phyloP scores from a whole-genome alignment of 1,284 basidiomycete genomes.

The Sporisorium sorghi region DNA sequence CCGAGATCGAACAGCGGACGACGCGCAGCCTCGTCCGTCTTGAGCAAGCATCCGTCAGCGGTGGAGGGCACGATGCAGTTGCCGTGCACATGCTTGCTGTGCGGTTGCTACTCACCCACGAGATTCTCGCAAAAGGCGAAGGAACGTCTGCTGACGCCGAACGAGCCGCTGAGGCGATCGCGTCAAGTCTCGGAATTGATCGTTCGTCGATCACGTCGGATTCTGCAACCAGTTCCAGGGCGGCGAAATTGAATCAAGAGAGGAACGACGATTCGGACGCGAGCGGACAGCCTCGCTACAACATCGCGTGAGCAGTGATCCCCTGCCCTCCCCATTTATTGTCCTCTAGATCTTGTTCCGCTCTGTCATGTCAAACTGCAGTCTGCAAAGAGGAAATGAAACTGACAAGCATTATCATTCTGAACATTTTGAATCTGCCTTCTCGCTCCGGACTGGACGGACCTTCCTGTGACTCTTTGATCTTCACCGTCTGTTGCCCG shows the following conservation, averaged over 20 bases:
- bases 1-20: slow-evolving; percentile 3
- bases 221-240: neutral
- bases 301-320: slow-evolving; percentile 50
- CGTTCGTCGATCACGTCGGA: slow-evolving; percentile 3
- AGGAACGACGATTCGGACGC: slow-evolving; percentile 1
- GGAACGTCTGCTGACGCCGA: neutral
- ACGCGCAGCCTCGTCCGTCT: slow-evolving; percentile 17
- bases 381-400: neutral
- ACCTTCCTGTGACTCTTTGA: neutral
- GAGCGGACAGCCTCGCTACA: slow-evolving; percentile 36
- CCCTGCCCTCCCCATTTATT: neutral
- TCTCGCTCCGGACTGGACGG: neutral
- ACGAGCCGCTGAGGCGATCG: slow-evolving; percentile 16
- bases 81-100: slow-evolving; percentile 35
- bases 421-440: slow-evolving; percentile 1
- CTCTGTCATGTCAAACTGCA: neutral
- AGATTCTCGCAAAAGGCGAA: neutral
- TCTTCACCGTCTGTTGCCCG: too few species aligned
- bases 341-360: neutral
- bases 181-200: slow-evolving; percentile 26
- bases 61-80: slow-evolving; percentile 15
- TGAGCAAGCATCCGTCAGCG: neutral
- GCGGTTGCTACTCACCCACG: slow-evolving; percentile 25
- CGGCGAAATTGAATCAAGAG: neutral
- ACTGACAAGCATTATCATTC: slow-evolving; percentile 12